Conservation (phyloP, 108 stramenopile species). For the Pseudonitzschia multistriata region DNA sequence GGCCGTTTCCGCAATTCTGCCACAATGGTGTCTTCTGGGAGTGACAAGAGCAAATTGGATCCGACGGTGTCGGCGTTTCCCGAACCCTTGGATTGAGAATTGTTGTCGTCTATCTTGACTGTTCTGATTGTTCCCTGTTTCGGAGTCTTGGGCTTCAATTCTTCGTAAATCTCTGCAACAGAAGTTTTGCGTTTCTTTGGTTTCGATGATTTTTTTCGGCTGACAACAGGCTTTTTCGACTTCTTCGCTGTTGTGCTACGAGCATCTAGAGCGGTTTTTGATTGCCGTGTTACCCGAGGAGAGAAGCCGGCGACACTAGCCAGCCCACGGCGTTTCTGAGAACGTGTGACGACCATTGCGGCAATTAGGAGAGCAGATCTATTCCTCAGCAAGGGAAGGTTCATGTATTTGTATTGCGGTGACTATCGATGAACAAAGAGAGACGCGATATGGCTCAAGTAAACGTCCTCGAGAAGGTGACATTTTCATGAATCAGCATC, state of each 20-base stretch:
- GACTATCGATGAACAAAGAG: not conserved
- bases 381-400: not conserved
- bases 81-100: not conserved
- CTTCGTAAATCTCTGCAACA: not conserved
- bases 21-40: conserved; percentile 26
- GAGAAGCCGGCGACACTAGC: conserved; percentile 1
- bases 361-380: not conserved
- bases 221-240: not conserved
- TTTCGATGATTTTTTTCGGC: not conserved
- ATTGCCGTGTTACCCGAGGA: not conserved
- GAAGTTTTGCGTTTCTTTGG: not conserved
- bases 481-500: no score
- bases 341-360: conserved; percentile 11
- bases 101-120: not conserved
- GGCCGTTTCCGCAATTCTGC: conserved; percentile 36
- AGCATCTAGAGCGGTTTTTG: not conserved
- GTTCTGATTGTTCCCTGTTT: not conserved
- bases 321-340: not conserved
- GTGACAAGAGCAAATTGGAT: conserved; percentile 13
- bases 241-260: not conserved
- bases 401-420: conserved; percentile 2
- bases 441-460: no score
- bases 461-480: no score
- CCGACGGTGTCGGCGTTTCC: not conserved
- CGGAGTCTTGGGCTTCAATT: not conserved